Evolutionary conservation across 768 basidiomycete species (phyloP).

Genomic region (Clathrus columnatus): DNA sequence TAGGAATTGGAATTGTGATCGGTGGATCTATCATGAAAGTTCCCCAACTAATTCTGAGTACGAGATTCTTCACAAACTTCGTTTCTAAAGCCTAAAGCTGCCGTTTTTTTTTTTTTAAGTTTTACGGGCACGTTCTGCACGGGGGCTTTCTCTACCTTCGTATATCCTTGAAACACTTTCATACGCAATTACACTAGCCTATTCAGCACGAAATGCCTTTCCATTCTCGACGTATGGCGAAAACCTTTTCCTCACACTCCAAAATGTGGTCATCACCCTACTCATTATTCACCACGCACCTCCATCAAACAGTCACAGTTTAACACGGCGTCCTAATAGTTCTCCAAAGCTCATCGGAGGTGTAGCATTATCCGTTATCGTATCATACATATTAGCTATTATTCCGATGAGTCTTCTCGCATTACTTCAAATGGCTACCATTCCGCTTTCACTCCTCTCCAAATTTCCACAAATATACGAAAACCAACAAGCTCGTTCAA

Average conservation of each 20-base stretch:
- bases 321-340: slow-evolving; percentile 15
- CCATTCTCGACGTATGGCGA: slow-evolving; percentile 98
- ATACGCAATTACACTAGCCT: slow-evolving; percentile 83
- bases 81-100: neutral
- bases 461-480: slow-evolving; percentile 91
- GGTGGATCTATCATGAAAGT: slow-evolving; percentile 95
- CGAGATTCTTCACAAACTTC: slow-evolving; percentile 23
- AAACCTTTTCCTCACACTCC: slow-evolving; percentile 86
- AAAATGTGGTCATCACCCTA: slow-evolving; percentile 82
- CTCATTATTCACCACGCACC: slow-evolving; percentile 62
- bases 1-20: slow-evolving; percentile 87
- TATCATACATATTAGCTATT: slow-evolving; percentile 34
- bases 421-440: slow-evolving; percentile 71
- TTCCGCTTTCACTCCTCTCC: slow-evolving; percentile 86
- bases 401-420: slow-evolving; percentile 43
- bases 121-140: slow-evolving; percentile 61
- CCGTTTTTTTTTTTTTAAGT: slow-evolving; percentile 35
- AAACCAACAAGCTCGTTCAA: slow-evolving; percentile 66
- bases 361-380: slow-evolving; percentile 17
- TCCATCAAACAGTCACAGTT: neutral
- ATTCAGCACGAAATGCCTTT: slow-evolving; percentile 76
- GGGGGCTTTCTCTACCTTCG: slow-evolving; percentile 79
- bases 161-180: slow-evolving; percentile 87
- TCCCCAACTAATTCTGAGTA: slow-evolving; percentile 83
- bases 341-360: slow-evolving; percentile 25